Conservation (phyloP, 352 stramenopile genomes). For the Thraustochytrium striatum region DNA sequence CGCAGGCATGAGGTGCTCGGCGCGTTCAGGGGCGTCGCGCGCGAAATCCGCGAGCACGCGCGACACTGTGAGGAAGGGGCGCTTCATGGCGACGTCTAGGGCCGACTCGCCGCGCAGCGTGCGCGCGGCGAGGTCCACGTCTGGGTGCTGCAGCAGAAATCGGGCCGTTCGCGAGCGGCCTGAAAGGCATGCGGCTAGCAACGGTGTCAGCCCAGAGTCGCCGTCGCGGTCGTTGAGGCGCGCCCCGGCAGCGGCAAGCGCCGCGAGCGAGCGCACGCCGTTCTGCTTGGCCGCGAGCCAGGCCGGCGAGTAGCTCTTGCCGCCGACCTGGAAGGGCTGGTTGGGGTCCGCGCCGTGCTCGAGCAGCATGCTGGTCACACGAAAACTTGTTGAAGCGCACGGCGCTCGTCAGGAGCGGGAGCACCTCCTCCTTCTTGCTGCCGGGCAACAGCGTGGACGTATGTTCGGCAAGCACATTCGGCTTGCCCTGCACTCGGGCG, state of each 20-base stretch:
- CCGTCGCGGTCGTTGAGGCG: neutral
- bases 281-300: neutral
- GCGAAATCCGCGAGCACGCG: neutral
- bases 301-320: neutral
- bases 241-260: neutral
- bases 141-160: neutral
- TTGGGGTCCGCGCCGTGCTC: neutral
- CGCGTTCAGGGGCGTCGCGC: no score
- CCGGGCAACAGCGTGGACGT: neutral
- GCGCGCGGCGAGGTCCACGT: neutral
- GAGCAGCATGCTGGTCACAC: neutral
- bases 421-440: neutral
- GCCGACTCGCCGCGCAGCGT: neutral
- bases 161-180: neutral
- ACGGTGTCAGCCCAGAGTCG: neutral
- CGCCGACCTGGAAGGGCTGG: neutral
- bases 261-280: neutral
- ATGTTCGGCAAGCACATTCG: neutral
- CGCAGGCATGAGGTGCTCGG: no score
- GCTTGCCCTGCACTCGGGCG: neutral
- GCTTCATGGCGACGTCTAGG: neutral
- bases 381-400: neutral
- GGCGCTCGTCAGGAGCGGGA: neutral
- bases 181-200: neutral
- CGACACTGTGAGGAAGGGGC: neutral